Evolutionary conservation across 371 early-diverging fungal species (phyloP).

Genomic region (Mortierella sp.): DNA sequence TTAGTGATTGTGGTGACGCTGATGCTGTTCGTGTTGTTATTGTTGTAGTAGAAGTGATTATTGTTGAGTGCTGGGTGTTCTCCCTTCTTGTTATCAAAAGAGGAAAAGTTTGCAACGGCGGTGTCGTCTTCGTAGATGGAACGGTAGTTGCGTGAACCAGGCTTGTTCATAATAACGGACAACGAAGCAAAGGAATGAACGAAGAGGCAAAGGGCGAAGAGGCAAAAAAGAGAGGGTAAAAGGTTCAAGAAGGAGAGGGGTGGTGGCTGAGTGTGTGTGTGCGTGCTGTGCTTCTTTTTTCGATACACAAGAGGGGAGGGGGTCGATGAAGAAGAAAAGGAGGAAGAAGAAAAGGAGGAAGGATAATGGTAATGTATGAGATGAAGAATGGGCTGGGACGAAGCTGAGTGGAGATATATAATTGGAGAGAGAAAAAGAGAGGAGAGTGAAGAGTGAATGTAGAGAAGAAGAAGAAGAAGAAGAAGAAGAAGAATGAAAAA

Average conservation of each 20-base stretch:
- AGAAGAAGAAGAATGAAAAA: neutral
- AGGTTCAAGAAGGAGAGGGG: neutral
- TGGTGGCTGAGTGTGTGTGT: conserved; percentile 9
- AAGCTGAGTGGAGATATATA: neutral
- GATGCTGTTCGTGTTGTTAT: neutral
- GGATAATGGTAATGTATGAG: neutral
- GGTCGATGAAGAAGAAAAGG: neutral
- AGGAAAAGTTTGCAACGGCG: neutral
- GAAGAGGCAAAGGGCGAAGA: neutral
- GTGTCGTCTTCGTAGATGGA: neutral
- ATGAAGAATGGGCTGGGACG: neutral
- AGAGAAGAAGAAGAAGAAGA: neutral
- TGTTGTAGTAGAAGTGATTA: neutral
- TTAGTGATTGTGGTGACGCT: neutral
- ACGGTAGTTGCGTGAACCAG: neutral
- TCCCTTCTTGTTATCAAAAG: neutral
- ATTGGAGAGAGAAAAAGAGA: neutral
- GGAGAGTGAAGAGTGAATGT: neutral
- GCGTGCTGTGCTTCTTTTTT: conserved; percentile 7
- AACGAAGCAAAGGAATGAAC: neutral
- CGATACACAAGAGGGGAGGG: neutral
- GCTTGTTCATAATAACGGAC: neutral
- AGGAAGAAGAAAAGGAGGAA: neutral
- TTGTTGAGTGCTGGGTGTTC: neutral
- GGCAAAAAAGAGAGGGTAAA: neutral